A percentile compares a stretch with the other conserved stretches of the same genome.
Evolutionary conservation across 345 rosid species (phyloP).

Genomic region (Eucalyptus lansdowneana): DNA sequence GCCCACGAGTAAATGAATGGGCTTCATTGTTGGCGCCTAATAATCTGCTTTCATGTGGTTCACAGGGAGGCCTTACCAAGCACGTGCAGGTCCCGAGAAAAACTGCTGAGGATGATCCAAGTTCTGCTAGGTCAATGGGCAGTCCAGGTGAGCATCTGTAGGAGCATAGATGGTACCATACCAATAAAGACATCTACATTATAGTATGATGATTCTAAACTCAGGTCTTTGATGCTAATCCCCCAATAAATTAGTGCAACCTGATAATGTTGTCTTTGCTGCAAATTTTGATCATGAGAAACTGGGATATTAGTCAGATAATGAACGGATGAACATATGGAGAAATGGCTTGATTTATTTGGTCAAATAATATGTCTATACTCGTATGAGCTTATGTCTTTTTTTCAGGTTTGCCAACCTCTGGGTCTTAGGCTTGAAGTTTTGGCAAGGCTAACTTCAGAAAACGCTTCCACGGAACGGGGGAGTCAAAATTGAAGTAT

Average conservation of each 20-base stretch:
- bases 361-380: neutral
- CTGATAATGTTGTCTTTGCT: neutral
- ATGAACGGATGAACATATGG: neutral
- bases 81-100: slow-evolving; percentile 21
- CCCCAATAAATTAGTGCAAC: neutral
- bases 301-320: neutral
- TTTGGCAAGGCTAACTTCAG: neutral
- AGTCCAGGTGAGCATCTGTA: slow-evolving; percentile 6
- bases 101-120: slow-evolving; percentile 28
- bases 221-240: neutral
- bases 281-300: neutral
- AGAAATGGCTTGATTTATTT: neutral
- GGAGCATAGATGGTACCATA: neutral
- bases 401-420: neutral
- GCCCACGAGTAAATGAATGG: neutral
- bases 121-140: slow-evolving; percentile 8
- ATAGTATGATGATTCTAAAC: neutral
- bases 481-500: neutral
- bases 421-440: neutral
- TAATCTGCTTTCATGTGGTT: neutral
- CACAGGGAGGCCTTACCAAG: slow-evolving; percentile 41
- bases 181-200: neutral
- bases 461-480: neutral
- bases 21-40: neutral
- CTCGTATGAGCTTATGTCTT: neutral